Conservation (phyloP, 1,284 basidiomycete genomes). For the Schizophyllum amplum region DNA sequence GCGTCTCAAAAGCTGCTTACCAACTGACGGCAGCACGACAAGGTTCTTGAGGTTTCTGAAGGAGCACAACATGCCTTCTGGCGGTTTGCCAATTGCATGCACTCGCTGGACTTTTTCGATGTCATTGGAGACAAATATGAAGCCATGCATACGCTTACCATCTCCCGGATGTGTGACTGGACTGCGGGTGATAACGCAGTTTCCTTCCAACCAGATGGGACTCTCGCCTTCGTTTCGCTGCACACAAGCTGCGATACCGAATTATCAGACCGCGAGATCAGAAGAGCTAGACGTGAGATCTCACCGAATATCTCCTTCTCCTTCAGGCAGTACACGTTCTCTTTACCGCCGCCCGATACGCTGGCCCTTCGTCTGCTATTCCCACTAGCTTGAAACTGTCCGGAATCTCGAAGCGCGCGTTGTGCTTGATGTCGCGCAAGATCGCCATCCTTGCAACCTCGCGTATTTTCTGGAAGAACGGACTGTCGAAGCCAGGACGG, state of each 20-base stretch:
- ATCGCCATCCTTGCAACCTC: slow-evolving; percentile 52
- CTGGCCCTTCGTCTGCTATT: slow-evolving; percentile 69
- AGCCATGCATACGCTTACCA: slow-evolving; percentile 27
- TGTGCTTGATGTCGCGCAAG: slow-evolving; percentile 65
- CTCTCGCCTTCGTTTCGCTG: slow-evolving; percentile 23
- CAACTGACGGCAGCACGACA: slow-evolving; percentile 64
- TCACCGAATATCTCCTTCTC: slow-evolving; percentile 57
- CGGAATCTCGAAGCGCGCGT: slow-evolving; percentile 63
- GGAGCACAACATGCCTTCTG: slow-evolving; percentile 43
- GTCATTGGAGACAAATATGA: slow-evolving; percentile 1
- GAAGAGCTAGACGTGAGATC: slow-evolving; percentile 1
- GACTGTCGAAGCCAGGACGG: slow-evolving; percentile 33
- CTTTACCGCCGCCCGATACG: slow-evolving; percentile 37
- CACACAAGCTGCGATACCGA: slow-evolving; percentile 24
- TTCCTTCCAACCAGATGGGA: slow-evolving; percentile 28
- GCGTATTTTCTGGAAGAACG: slow-evolving; percentile 51
- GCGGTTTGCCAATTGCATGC: slow-evolving; percentile 63
- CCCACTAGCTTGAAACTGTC: slow-evolving; percentile 63
- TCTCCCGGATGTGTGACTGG: slow-evolving; percentile 55
- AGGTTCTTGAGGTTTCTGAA: slow-evolving; percentile 62
- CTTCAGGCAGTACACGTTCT: slow-evolving; percentile 44
- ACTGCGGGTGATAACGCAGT: slow-evolving; percentile 30
- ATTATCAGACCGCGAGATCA: not conserved
- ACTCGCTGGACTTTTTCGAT: slow-evolving; percentile 52
- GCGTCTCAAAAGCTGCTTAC: slow-evolving; percentile 24